Conservation (phyloP, 1,284 basidiomycete species). For the Neolentinus lepideus region DNA sequence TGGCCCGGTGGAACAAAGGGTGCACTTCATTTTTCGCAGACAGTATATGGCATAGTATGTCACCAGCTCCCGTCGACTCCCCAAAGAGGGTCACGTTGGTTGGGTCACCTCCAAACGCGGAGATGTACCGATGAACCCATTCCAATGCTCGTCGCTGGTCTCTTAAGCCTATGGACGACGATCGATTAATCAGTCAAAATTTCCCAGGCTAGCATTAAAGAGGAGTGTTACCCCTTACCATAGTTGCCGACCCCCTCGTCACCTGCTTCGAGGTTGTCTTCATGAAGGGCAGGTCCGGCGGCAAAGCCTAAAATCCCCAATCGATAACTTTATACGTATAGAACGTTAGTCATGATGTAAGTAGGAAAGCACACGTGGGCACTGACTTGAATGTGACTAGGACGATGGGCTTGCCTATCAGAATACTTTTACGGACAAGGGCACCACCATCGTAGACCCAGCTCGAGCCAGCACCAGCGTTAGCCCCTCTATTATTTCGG, state of each 20-base stretch:
- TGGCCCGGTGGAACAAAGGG: slow-evolving; percentile 59
- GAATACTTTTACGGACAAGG: slow-evolving; percentile 58
- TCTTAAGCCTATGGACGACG: slow-evolving; percentile 39
- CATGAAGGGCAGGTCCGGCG: slow-evolving; percentile 50
- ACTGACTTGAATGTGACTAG: slow-evolving; percentile 72
- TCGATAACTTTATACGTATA: slow-evolving; percentile 46
- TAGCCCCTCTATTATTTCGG: slow-evolving; percentile 43
- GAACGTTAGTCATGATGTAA: slow-evolving; percentile 11
- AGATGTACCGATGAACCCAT: slow-evolving; percentile 63
- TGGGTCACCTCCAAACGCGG: slow-evolving; percentile 67
- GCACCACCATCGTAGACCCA: slow-evolving; percentile 71
- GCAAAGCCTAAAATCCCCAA: slow-evolving; percentile 69
- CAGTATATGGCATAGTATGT: slow-evolving; percentile 65
- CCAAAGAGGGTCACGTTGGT: slow-evolving; percentile 67
- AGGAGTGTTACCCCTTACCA: slow-evolving; percentile 32
- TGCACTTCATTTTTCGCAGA: slow-evolving; percentile 50
- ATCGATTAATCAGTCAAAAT: slow-evolving; percentile 3
- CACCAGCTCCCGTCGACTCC: slow-evolving; percentile 60
- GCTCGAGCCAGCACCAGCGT: slow-evolving; percentile 63
- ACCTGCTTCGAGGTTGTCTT: slow-evolving; percentile 55
- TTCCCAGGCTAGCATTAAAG: not conserved
- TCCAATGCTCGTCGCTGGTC: slow-evolving; percentile 66
- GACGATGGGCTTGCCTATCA: slow-evolving; percentile 54
- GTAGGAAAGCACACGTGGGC: slow-evolving; percentile 8
- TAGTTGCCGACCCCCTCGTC: slow-evolving; percentile 74